These are phyloP conservation scores for Clathrus columnatus DNA, from an alignment of 768 basidiomycete species.

Conservation along the genomic window DNA sequence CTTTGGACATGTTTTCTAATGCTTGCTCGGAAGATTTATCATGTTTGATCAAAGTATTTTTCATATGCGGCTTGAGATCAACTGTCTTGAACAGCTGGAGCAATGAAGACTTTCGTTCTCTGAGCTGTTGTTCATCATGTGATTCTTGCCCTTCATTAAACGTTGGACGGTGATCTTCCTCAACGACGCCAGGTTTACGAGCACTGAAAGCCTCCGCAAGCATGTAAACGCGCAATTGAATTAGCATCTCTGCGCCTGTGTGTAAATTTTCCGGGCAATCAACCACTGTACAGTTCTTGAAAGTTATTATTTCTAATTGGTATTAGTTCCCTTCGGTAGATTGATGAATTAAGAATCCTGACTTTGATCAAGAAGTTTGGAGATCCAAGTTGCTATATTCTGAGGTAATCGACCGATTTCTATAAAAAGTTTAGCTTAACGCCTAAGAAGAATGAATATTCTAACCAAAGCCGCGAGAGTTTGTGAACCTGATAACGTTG, in stretches of 20 bases:
- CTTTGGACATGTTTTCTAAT: conserved; percentile 32
- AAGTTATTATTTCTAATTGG: conserved; percentile 49
- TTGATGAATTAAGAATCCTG: conserved; percentile 9
- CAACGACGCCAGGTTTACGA: conserved; percentile 18
- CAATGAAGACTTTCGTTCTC: conserved; percentile 72
- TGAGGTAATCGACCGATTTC: conserved; percentile 74
- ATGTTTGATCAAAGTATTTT: conserved; percentile 33
- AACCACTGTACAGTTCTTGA: conserved; percentile 60
- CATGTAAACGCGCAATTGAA: conserved; percentile 68
- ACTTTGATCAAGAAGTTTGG: conserved; percentile 67
- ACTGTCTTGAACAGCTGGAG: conserved; percentile 65
- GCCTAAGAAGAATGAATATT: neutral
- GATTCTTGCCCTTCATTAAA: conserved; percentile 80
- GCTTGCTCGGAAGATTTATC: conserved; percentile 27
- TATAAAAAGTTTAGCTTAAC: conserved; percentile 17
- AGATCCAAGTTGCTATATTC: conserved; percentile 63
- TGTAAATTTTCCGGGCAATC: conserved; percentile 67
- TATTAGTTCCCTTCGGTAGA: conserved; percentile 1
- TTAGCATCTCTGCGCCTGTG: conserved; percentile 69
- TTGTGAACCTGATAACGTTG: conserved; percentile 59
- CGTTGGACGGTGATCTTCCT: conserved; percentile 27
- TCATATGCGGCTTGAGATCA: conserved; percentile 49
- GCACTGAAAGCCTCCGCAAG: conserved; percentile 58
- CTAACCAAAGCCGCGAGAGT: conserved; percentile 56
- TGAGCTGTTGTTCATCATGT: conserved; percentile 62